A percentile compares a stretch with the other conserved stretches of the same genome.
phyloP scores from a whole-genome alignment of 257 asterid species.

The Solanum dulcamara region DNA sequence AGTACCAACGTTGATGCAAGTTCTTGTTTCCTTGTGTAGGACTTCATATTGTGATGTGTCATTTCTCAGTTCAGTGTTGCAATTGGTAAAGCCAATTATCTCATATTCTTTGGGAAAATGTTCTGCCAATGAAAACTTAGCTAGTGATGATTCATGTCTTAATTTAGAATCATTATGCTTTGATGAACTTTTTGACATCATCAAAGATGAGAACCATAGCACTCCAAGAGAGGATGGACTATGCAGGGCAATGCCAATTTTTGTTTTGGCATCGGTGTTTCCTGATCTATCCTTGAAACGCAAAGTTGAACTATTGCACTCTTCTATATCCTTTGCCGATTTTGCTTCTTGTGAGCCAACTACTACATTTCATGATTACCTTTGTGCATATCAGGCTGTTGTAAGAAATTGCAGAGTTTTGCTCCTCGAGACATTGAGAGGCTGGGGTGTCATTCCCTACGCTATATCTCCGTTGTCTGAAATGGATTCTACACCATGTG shows the following conservation, averaged over 20 bases:
- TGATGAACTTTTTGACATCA: constrained; percentile 50
- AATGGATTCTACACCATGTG: constrained; percentile 22
- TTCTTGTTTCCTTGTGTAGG: constrained; percentile 62
- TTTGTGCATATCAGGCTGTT: constrained; percentile 80
- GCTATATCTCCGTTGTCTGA: constrained; percentile 28
- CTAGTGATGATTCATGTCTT: constrained; percentile 39
- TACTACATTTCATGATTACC: constrained; percentile 53
- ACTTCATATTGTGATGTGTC: constrained; percentile 68
- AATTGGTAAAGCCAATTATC: constrained; percentile 69
- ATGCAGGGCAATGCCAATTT: constrained; percentile 53
- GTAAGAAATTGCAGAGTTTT: constrained; percentile 54
- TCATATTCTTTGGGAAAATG: constrained; percentile 58
- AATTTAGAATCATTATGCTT: constrained; percentile 86
- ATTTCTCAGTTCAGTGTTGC: constrained; percentile 68
- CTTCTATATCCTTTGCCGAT: constrained; percentile 52
- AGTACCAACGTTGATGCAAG: constrained; percentile 72
- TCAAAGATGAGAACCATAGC: constrained; percentile 24
- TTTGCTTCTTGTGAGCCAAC: constrained; percentile 51
- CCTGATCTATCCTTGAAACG: constrained; percentile 55
- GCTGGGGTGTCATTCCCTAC: constrained; percentile 57
- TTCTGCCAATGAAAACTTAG: constrained; percentile 45
- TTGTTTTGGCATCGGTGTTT: constrained; percentile 67
- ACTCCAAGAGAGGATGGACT: constrained; percentile 27
- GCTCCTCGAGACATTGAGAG: constrained; percentile 37
- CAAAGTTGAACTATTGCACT: constrained; percentile 45